phyloP scores from a whole-genome alignment of 306 rosid species.

The Chamaecrista fasciculata region DNA sequence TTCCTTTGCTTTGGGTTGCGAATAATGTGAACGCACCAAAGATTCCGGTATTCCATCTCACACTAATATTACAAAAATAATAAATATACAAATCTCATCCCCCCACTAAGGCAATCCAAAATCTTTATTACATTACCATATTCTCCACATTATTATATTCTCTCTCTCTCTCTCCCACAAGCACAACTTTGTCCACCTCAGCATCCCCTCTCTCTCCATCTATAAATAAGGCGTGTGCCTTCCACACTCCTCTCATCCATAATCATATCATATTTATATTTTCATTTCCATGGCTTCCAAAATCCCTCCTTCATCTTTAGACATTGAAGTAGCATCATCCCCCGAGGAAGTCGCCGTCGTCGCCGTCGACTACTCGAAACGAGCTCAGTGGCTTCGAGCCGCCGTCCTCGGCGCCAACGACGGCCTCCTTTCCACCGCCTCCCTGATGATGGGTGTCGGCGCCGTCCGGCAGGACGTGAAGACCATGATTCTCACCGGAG shows the following conservation, averaged over 20 bases:
- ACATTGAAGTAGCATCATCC: not conserved
- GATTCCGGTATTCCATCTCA: no score
- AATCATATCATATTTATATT: no score
- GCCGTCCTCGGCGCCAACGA: constrained; percentile 46
- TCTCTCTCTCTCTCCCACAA: no score
- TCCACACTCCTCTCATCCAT: constrained; percentile 5
- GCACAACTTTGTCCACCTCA: not conserved
- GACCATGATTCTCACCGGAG: constrained; percentile 40
- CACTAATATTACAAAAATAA: no score
- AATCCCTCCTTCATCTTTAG: not conserved
- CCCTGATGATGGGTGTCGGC: constrained; percentile 47
- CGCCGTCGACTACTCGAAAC: constrained; percentile 31
- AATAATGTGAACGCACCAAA: no score
- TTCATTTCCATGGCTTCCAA: no score
- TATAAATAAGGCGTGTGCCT: constrained; percentile 17
- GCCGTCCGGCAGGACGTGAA: constrained; percentile 38
- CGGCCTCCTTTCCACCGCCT: constrained; percentile 41
- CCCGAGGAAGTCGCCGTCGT: not conserved
- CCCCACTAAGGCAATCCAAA: no score
- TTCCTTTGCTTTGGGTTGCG: no score
- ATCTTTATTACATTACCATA: no score
- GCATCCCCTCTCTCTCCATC: not conserved
- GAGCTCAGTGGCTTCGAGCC: constrained; percentile 49
- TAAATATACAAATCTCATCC: no score
- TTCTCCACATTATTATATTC: no score